Conservation (phyloP, 176 grass and related monocot species). For the Avena sativa region DNA sequence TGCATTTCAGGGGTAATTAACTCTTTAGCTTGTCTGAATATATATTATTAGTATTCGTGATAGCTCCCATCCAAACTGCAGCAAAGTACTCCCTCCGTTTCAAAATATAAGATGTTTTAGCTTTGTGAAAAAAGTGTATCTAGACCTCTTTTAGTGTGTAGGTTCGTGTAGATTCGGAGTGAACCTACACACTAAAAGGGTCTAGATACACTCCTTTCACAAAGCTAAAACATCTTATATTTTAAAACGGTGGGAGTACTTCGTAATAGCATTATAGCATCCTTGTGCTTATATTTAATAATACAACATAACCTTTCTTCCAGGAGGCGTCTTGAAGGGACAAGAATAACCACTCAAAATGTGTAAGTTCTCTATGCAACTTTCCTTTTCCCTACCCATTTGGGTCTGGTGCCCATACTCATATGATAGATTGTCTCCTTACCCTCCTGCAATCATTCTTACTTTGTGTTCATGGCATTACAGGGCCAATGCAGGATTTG, state of each 20-base stretch:
- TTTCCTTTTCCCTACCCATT: neutral
- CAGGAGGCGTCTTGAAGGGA: slow-evolving; percentile 98
- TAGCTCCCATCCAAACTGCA: slow-evolving; percentile 19
- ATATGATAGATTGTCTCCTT: neutral
- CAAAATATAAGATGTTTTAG: too few relatives aligned
- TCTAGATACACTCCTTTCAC: too few relatives aligned
- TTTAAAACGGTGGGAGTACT: too few relatives aligned
- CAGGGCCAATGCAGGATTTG: slow-evolving; percentile 90
- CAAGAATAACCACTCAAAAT: slow-evolving; percentile 91
- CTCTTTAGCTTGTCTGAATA: slow-evolving; percentile 30
- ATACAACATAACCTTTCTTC: slow-evolving; percentile 53
- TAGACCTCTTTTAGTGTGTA: too few relatives aligned
- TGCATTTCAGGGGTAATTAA: slow-evolving; percentile 77
- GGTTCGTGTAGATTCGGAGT: too few relatives aligned
- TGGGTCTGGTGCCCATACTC: neutral
- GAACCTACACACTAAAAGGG: too few relatives aligned
- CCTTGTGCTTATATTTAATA: slow-evolving; percentile 35
- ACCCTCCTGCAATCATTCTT: slow-evolving; percentile 16
- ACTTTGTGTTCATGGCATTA: slow-evolving; percentile 37
- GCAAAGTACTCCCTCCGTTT: neutral
- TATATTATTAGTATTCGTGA: neutral
- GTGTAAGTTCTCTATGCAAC: slow-evolving; percentile 56
- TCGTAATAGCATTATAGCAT: slow-evolving; percentile 1
- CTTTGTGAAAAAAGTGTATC: too few relatives aligned
- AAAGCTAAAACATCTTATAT: too few relatives aligned